A percentile compares a stretch with the other conserved stretches of the same genome.
Evolutionary conservation across 139 green algal genomes (phyloP).

Genomic region (Coelastrella sp.): DNA sequence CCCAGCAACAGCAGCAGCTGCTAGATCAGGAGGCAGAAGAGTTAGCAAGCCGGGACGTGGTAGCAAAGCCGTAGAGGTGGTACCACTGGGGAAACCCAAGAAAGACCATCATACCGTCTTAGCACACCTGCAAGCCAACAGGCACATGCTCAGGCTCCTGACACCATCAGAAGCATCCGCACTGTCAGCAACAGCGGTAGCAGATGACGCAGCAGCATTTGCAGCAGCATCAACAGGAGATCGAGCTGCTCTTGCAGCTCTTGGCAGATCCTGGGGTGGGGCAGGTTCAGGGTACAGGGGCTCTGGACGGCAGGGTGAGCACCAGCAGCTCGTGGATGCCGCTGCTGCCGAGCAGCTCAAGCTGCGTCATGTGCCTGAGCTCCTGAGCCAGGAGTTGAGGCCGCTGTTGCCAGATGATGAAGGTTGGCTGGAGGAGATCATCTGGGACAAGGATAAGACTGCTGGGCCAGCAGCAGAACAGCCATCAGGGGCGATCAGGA

Average conservation of each 20-base stretch:
- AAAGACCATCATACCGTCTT: not conserved
- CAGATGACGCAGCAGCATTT: not conserved
- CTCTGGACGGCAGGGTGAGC: not conserved
- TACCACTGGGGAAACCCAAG: constrained; percentile 13
- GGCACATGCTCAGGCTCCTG: constrained; percentile 40
- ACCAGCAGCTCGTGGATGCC: constrained; percentile 1
- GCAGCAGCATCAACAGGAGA: constrained; percentile 36
- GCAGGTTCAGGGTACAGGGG: not conserved
- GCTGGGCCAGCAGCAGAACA: constrained; percentile 15
- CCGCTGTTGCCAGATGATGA: constrained; percentile 28
- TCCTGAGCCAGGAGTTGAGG: constrained; percentile 16
- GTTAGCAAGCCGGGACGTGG: not conserved
- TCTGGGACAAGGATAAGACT: constrained; percentile 33
- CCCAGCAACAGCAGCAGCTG: not conserved
- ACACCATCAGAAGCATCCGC: constrained; percentile 6
- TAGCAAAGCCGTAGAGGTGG: constrained; percentile 20
- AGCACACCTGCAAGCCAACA: not conserved
- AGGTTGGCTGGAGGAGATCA: constrained; percentile 6
- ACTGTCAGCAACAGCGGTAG: not conserved
- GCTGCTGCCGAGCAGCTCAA: constrained; percentile 28
- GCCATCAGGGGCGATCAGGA: not conserved
- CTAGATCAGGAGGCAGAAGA: not conserved
- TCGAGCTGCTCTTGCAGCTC: not conserved
- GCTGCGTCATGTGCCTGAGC: constrained; percentile 25
- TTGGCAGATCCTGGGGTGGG: not conserved